Conservation (phyloP, 2,329 filamentous ascomycete species). For the Xylariomycetidae sp. region DNA sequence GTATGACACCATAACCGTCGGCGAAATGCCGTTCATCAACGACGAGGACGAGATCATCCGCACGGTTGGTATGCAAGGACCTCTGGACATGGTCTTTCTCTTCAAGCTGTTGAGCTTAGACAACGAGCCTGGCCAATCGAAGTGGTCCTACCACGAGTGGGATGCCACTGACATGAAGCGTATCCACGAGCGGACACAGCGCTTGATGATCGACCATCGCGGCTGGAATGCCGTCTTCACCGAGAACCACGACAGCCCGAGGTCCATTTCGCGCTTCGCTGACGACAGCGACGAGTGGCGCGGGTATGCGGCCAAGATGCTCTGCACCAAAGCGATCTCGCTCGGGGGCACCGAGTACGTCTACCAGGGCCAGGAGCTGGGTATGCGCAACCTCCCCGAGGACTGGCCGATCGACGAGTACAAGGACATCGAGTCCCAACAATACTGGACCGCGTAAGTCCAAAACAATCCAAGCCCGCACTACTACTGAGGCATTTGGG, state of each 20-base stretch:
- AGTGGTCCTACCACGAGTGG: background rate
- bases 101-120: constrained; percentile 54
- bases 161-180: constrained; percentile 37
- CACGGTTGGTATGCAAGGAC: constrained; percentile 42
- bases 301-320: constrained; percentile 43
- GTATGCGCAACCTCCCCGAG: constrained; percentile 52
- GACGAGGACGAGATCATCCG: too few species aligned
- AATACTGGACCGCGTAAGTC: too few species aligned
- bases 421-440: constrained; percentile 50
- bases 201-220: constrained; percentile 43
- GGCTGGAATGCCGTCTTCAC: constrained; percentile 57
- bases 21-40: constrained; percentile 62
- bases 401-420: constrained; percentile 49
- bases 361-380: constrained; percentile 59
- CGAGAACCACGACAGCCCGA: constrained; percentile 61
- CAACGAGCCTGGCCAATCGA: constrained; percentile 15
- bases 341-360: constrained; percentile 52
- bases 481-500: too few species aligned
- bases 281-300: constrained; percentile 37
- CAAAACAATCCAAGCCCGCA: too few species aligned
- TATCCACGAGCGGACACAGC: constrained; percentile 43
- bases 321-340: constrained; percentile 45
- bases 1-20: constrained; percentile 58
- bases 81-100: constrained; percentile 60
- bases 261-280: constrained; percentile 52